Percentiles rank a stretch among this genome's conserved stretches.
phyloP scores from a whole-genome alignment of 2,329 filamentous ascomycete genomes.

The Scolecobasidium constrictum region DNA sequence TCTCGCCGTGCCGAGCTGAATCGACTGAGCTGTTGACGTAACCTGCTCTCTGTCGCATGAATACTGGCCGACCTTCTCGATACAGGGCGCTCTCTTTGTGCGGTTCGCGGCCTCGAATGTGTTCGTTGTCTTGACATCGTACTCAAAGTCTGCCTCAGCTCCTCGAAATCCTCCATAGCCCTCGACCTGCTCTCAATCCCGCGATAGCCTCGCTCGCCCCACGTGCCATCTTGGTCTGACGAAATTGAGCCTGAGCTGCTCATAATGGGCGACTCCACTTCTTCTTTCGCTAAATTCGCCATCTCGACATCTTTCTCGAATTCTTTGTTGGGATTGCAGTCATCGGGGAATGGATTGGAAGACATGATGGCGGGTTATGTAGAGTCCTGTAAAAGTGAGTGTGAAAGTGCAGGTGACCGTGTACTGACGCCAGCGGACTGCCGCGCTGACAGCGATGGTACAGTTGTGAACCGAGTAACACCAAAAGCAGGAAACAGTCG shows the following conservation, averaged over 20 bases:
- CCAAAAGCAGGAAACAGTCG: no score
- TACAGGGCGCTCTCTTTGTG: background rate
- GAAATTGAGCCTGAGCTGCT: conserved; percentile 8
- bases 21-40: background rate
- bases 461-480: no score
- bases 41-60: background rate
- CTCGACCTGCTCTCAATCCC: conserved; percentile 40
- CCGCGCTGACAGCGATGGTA: no score
- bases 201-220: conserved; percentile 49
- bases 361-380: no score
- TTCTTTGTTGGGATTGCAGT: no score
- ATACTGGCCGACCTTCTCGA: background rate
- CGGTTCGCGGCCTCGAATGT: conserved; percentile 1
- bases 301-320: no score
- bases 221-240: conserved; percentile 39
- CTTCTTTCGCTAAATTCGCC: background rate
- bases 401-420: no score
- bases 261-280: background rate
- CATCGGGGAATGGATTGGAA: no score
- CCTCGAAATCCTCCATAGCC: conserved; percentile 50
- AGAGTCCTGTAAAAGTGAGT: no score
- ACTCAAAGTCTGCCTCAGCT: conserved; percentile 44
- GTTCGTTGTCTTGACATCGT: conserved; percentile 22
- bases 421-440: no score
- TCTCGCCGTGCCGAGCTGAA: background rate